These are phyloP conservation scores for Rhynchosporium secalis DNA, from an alignment of 2,329 filamentous ascomycete genomes.

Conservation along the genomic window DNA sequence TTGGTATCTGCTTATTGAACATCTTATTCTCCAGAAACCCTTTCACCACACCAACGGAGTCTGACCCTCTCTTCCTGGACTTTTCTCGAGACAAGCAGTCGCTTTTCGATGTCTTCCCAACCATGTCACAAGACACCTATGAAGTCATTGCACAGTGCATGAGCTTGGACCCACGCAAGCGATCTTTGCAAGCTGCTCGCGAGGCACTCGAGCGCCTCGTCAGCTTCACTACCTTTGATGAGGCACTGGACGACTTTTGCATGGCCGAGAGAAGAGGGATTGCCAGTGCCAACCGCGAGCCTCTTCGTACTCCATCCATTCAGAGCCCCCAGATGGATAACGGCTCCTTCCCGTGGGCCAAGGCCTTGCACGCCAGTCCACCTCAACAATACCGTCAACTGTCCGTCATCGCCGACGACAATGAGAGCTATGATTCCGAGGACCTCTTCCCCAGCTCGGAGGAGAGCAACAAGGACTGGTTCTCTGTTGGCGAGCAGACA, in stretches of 20 bases:
- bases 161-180: constrained; percentile 86
- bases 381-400: constrained; percentile 75
- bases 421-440: constrained; percentile 69
- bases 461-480: constrained; percentile 71
- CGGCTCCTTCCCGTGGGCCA: constrained; percentile 92
- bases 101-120: constrained; percentile 95
- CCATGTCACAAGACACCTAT: constrained; percentile 97
- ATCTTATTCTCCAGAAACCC: constrained; percentile 96
- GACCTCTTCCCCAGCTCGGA: constrained; percentile 83
- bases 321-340: constrained; percentile 80
- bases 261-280: constrained; percentile 74
- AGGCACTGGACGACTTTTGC: constrained; percentile 91
- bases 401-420: constrained; percentile 76
- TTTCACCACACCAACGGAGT: constrained; percentile 84
- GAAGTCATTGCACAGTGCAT: constrained; percentile 90
- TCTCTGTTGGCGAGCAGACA: constrained; percentile 71
- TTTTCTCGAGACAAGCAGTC: constrained; percentile 92
- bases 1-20: constrained; percentile 95
- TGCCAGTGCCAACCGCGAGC: constrained; percentile 87
- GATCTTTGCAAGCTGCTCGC: constrained; percentile 76
- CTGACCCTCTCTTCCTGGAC: constrained; percentile 91
- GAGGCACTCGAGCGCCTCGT: constrained; percentile 77
- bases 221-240: constrained; percentile 92
- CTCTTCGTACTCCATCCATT: constrained; percentile 91
- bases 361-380: constrained; percentile 77